Evolutionary conservation across 2,329 filamentous ascomycete species (phyloP).

Genomic region (Coniochaeta sp.): DNA sequence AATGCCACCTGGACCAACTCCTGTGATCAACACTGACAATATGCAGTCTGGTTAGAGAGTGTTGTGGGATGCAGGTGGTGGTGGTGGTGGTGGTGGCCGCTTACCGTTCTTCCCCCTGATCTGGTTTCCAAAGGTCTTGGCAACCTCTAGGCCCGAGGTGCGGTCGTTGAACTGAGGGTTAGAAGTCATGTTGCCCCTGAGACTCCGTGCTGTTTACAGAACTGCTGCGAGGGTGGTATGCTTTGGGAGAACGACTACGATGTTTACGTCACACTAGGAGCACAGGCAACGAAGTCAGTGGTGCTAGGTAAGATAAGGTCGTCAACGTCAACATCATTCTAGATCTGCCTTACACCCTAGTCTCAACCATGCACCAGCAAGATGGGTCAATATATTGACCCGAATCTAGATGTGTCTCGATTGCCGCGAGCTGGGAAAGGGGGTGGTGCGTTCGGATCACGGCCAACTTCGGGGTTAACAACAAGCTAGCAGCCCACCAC

Average conservation of each 20-base stretch:
- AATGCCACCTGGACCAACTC: constrained; percentile 32
- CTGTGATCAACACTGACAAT: constrained; percentile 29
- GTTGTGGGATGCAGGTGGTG: background rate
- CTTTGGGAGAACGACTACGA: background rate
- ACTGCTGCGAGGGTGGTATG: background rate
- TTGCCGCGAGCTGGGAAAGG: background rate
- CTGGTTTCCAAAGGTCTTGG: constrained; percentile 13
- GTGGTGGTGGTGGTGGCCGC: background rate
- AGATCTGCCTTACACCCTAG: background rate
- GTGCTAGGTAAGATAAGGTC: background rate
- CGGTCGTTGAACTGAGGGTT: constrained; percentile 18
- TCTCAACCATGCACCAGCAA: background rate
- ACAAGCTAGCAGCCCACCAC: background rate
- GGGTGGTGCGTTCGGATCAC: background rate
- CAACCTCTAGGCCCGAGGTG: constrained; percentile 27
- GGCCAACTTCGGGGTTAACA: background rate
- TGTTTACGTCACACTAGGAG: background rate
- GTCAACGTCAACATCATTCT: background rate
- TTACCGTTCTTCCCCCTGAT: constrained; percentile 27
- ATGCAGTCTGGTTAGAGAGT: background rate
- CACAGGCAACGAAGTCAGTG: background rate
- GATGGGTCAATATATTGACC: background rate
- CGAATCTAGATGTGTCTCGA: background rate
- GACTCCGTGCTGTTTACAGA: background rate
- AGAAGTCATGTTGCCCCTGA: constrained; percentile 16